Base-by-base conservation (phyloP, 176 grass and related monocot species). In the Eragrostis nindensis region DNA sequence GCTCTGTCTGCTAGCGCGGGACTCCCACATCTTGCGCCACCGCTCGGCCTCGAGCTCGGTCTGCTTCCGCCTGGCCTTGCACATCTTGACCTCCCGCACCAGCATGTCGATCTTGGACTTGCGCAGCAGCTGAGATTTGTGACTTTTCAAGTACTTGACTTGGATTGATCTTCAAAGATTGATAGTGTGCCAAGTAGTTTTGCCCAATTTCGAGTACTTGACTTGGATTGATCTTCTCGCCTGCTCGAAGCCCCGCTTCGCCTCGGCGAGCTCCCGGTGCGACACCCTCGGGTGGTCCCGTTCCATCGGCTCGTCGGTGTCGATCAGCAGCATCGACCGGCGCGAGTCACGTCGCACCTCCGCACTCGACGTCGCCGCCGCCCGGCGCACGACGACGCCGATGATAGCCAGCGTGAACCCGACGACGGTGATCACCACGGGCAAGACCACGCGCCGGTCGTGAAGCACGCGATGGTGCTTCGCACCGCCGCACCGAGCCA, bases 271-370 rank as follows among this genome's bases (percentile, higher is more conserved):
- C 84, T 98, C 88, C 67, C 90, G 80, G 71, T 98, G 86, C 18
- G 95, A 87, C 75, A 98, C 92, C 66, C 92, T 82, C 48, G 86
- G 92, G 76, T 98, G 81, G 75, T 98, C 92, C 25, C 74, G 65
- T 59, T 94, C 85, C 25, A 62, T 61, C 65, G 85, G 14, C 44
- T 94, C 86, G 19, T 69, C 90, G 2, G 43, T 27, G 80, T 78
- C 86, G 8, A 66, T 12, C 18, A 92, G 88, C 39, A 85, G 74
- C 76, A 41, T 91, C 30, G 87, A 89, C 4, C 77, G 87, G 1
- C 87, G 55, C 65, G 71, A 73, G 21, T 81, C 71, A 18, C 82
- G 71, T 1, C 66, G 7, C 15, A 65, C 11, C 11, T 3, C 11
- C 36, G n/a, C n/a, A n/a, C n/a, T n/a, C 40, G 65, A 36, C 2